These are phyloP conservation scores for Diddensiella caesifluorescens DNA, from an alignment of 805 yeast genomes.

Conservation along the genomic window DNA sequence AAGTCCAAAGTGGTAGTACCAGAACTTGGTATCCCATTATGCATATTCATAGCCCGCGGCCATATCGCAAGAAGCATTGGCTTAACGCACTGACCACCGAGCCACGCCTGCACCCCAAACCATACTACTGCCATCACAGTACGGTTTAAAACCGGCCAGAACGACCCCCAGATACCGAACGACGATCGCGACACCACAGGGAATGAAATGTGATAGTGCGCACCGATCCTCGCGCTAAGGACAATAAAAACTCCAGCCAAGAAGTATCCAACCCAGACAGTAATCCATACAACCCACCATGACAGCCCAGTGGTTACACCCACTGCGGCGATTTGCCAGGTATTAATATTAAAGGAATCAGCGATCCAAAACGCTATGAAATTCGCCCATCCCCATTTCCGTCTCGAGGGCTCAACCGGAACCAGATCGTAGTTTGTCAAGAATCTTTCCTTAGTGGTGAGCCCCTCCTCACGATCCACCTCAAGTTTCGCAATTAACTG, in stretches of 20 bases:
- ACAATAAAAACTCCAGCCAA: slow-evolving; percentile 66
- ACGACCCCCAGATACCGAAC: slow-evolving; percentile 80
- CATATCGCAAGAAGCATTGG: slow-evolving; percentile 73
- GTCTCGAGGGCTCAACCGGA: slow-evolving; percentile 68
- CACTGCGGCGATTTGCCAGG: slow-evolving; percentile 88
- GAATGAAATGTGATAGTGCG: slow-evolving; percentile 75
- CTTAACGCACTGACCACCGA: slow-evolving; percentile 79
- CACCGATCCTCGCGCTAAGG: slow-evolving; percentile 71
- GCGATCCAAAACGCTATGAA: slow-evolving; percentile 81
- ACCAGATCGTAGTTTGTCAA: slow-evolving; percentile 68
- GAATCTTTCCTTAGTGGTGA: slow-evolving; percentile 57
- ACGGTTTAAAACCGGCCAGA: slow-evolving; percentile 86
- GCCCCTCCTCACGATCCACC: slow-evolving; percentile 33
- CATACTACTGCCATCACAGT: slow-evolving; percentile 83
- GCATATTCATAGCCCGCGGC: slow-evolving; percentile 37
- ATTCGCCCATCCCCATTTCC: slow-evolving; percentile 85
- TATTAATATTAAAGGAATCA: slow-evolving; percentile 82
- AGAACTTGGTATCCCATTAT: slow-evolving; percentile 49
- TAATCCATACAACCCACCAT: slow-evolving; percentile 90
- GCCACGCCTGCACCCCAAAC: slow-evolving; percentile 82
- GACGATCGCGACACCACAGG: slow-evolving; percentile 78
- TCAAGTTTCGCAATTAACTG: slow-evolving; percentile 21
- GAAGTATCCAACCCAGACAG: slow-evolving; percentile 81
- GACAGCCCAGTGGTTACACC: slow-evolving; percentile 72
- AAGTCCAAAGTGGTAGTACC: slow-evolving; percentile 69